Evolutionary conservation across 1,139 yeast genomes (phyloP).

Genomic region (Kodamaea ohmeri): DNA sequence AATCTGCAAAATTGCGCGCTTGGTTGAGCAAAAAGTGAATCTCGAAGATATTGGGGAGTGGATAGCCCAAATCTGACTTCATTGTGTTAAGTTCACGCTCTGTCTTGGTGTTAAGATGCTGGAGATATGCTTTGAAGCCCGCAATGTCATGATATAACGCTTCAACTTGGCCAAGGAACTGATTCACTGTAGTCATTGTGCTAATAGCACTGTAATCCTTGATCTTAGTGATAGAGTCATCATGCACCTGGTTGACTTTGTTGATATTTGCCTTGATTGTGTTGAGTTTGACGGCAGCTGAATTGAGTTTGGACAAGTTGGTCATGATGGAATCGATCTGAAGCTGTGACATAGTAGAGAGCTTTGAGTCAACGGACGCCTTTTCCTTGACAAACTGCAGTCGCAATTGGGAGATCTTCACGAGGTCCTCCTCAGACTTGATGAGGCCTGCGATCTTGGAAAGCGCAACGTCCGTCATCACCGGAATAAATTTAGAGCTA

Average conservation of each 20-base stretch:
- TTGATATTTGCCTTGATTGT: conserved; percentile 53
- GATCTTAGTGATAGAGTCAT: conserved; percentile 51
- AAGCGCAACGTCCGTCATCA: conserved; percentile 28
- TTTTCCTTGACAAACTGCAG: conserved; percentile 68
- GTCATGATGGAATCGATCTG: conserved; percentile 55
- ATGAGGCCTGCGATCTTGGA: conserved; percentile 45
- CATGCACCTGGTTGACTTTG: conserved; percentile 56
- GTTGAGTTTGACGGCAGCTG: conserved; percentile 40
- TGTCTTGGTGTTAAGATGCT: conserved; percentile 51
- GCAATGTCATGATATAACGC: conserved; percentile 63
- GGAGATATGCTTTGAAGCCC: conserved; percentile 51
- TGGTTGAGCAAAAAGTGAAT: conserved; percentile 71
- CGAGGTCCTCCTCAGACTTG: conserved; percentile 55
- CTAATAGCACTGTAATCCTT: conserved; percentile 58
- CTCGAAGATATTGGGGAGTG: conserved; percentile 57
- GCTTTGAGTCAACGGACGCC: conserved; percentile 67
- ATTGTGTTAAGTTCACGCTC: conserved; percentile 50
- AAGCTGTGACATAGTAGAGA: conserved; percentile 59
- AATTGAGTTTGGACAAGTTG: conserved; percentile 37
- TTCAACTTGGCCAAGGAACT: conserved; percentile 69
- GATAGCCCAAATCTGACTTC: conserved; percentile 50
- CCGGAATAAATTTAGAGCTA: not conserved
- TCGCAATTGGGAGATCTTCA: conserved; percentile 51
- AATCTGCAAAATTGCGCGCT: conserved; percentile 78
- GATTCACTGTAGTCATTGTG: conserved; percentile 64